Percentiles rank a stretch among this genome's conserved stretches.
These are phyloP conservation scores for Papiliotrema terrestris DNA, from an alignment of 1,284 basidiomycete species.

Conservation along the genomic window DNA sequence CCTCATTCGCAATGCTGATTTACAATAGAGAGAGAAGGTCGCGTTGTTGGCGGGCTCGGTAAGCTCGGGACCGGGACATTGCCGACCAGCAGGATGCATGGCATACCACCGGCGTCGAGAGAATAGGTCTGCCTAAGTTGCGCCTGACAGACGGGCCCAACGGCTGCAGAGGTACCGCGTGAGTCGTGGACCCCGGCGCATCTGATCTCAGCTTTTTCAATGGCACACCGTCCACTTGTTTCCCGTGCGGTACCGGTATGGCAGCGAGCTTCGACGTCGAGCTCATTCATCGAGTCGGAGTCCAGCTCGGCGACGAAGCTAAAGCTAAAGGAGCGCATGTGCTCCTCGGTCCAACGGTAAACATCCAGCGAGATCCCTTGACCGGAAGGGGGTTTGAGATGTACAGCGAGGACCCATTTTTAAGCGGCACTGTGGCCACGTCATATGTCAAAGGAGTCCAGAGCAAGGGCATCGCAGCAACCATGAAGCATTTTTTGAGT, in stretches of 20 bases:
- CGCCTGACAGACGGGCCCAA: no score
- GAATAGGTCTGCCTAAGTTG: no score
- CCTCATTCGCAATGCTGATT: no score
- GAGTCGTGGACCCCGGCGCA: no score
- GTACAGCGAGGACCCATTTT: conserved; percentile 69
- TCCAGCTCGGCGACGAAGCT: neutral
- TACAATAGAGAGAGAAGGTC: no score
- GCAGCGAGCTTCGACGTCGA: neutral
- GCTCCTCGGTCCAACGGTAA: conserved; percentile 65
- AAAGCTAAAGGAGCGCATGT: neutral
- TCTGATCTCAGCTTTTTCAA: neutral
- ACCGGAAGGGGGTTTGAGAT: conserved; percentile 58
- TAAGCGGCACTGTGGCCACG: conserved; percentile 64
- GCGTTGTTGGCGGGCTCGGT: no score
- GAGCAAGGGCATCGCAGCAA: conserved; percentile 60
- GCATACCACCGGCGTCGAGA: no score
- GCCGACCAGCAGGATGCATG: no score
- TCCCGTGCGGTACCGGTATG: neutral
- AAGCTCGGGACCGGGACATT: no score
- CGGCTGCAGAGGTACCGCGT: no score
- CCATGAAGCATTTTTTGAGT: conserved; percentile 16
- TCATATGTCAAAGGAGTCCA: conserved; percentile 70
- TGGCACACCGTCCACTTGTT: neutral
- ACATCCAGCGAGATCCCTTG: conserved; percentile 68
- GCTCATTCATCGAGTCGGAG: neutral